Percentiles rank a stretch among this genome's conserved stretches.
Evolutionary conservation across 2,329 filamentous ascomycete species (phyloP).

Genomic region (Ophiostoma angusticollis): DNA sequence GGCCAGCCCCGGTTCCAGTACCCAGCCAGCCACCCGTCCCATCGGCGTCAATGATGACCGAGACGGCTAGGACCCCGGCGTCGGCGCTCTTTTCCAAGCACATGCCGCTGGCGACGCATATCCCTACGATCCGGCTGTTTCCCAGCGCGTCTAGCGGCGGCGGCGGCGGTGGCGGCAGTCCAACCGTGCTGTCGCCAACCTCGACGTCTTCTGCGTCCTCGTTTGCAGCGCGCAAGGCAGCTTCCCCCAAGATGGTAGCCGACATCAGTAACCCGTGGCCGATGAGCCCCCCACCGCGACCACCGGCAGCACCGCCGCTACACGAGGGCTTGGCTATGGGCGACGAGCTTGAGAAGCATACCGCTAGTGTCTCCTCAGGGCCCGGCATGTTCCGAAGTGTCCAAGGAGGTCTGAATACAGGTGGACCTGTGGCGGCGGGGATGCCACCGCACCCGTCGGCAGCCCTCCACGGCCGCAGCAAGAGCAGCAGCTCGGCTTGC

Average conservation of each 20-base stretch:
- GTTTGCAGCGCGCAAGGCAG: neutral
- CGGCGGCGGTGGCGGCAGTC: neutral
- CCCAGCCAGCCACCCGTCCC: neutral
- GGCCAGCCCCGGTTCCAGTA: constrained; percentile 1
- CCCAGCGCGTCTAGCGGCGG: constrained; percentile 2
- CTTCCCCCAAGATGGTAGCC: neutral
- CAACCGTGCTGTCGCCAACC: neutral
- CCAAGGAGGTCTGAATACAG: constrained; percentile 2
- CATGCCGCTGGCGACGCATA: neutral
- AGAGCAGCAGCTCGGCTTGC: constrained; percentile 11
- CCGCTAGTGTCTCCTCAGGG: neutral
- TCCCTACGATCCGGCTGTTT: constrained; percentile 9
- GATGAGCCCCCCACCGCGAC: neutral
- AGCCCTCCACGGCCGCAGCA: constrained; percentile 10
- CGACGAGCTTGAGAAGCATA: neutral
- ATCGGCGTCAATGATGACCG: too few species aligned
- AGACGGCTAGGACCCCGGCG: too few species aligned
- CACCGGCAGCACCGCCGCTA: constrained; percentile 5
- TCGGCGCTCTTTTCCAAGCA: neutral
- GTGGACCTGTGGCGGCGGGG: neutral
- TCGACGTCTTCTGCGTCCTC: neutral
- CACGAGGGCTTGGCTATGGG: neutral
- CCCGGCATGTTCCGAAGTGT: constrained; percentile 1
- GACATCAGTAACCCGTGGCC: constrained; percentile 9
- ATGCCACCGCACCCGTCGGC: neutral